A percentile compares a stretch with the other conserved stretches of the same genome.
These are phyloP conservation scores for Prunus mongolica DNA, from an alignment of 306 rosid species.

Conservation along the genomic window DNA sequence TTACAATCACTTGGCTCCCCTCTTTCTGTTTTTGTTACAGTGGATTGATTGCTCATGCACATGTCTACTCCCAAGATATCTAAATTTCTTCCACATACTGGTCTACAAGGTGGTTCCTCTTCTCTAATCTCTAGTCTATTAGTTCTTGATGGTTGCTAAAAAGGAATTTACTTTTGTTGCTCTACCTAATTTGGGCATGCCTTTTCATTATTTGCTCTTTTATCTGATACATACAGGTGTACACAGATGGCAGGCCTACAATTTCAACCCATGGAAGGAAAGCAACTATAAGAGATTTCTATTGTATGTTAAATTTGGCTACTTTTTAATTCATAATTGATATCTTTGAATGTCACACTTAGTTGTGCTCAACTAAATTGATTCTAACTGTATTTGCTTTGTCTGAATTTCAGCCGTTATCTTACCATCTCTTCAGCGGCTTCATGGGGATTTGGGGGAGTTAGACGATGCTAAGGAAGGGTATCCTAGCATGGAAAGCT, in stretches of 20 bases:
- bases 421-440: constrained; percentile 90
- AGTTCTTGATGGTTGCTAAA: constrained; percentile 2
- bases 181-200: constrained; percentile 11
- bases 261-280: constrained; percentile 77
- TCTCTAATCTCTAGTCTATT: constrained; percentile 3
- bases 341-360: neutral
- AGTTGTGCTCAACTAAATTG: neutral
- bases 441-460: constrained; percentile 64
- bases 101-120: constrained; percentile 66
- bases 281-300: constrained; percentile 80
- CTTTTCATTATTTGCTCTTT: constrained; percentile 10
- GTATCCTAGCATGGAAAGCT: constrained; percentile 38
- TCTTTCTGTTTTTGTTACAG: constrained; percentile 70
- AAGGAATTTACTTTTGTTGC: constrained; percentile 12
- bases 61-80: constrained; percentile 70
- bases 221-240: constrained; percentile 53
- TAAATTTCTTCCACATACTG: constrained; percentile 74
- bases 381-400: constrained; percentile 24
- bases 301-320: constrained; percentile 44
- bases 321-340: neutral
- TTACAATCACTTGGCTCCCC: constrained; percentile 79
- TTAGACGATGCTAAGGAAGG: constrained; percentile 43
- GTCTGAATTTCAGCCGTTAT: constrained; percentile 64
- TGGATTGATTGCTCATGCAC: constrained; percentile 93
- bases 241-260: constrained; percentile 68